Conservation (phyloP, 352 stramenopile genomes). For the Hyaloperonospora brassicae region DNA sequence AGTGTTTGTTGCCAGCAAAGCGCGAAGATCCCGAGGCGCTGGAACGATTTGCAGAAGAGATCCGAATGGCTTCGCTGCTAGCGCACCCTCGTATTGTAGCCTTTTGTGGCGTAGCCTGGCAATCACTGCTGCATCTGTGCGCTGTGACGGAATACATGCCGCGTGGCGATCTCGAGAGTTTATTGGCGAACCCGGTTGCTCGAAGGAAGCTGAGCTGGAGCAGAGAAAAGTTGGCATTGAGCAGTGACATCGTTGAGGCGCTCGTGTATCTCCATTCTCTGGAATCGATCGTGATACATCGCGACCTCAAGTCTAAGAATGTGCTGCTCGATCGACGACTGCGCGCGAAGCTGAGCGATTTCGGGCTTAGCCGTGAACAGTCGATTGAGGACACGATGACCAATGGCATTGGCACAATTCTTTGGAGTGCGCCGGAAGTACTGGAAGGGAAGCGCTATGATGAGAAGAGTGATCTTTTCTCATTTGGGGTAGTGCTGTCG, state of each 20-base stretch:
- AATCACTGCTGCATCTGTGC: slow-evolving; percentile 65
- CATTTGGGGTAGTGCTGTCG: slow-evolving; percentile 61
- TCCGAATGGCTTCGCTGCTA: slow-evolving; percentile 66
- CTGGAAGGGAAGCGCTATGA: slow-evolving; percentile 68
- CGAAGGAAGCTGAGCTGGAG: slow-evolving; percentile 42
- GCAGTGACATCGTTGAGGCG: slow-evolving; percentile 57
- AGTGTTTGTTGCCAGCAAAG: slow-evolving; percentile 62
- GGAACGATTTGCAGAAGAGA: slow-evolving; percentile 77
- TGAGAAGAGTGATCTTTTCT: slow-evolving; percentile 75
- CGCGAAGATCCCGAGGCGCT: slow-evolving; percentile 47
- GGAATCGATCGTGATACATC: slow-evolving; percentile 57
- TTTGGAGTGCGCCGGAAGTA: slow-evolving; percentile 65
- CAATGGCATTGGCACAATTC: slow-evolving; percentile 64
- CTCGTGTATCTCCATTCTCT: slow-evolving; percentile 68
- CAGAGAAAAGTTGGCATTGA: slow-evolving; percentile 50
- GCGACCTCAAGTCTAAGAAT: slow-evolving; percentile 71
- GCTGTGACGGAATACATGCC: slow-evolving; percentile 78
- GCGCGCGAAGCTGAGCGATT: slow-evolving; percentile 66
- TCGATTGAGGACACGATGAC: slow-evolving; percentile 72
- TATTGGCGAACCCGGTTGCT: slow-evolving; percentile 35
- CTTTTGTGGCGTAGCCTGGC: slow-evolving; percentile 76
- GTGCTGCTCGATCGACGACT: slow-evolving; percentile 52
- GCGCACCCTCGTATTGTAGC: slow-evolving; percentile 75
- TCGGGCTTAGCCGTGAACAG: slow-evolving; percentile 55
- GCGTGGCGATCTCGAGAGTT: slow-evolving; percentile 53